phyloP scores from a whole-genome alignment of 352 stramenopile species.

The Phytophthora palmivora region DNA sequence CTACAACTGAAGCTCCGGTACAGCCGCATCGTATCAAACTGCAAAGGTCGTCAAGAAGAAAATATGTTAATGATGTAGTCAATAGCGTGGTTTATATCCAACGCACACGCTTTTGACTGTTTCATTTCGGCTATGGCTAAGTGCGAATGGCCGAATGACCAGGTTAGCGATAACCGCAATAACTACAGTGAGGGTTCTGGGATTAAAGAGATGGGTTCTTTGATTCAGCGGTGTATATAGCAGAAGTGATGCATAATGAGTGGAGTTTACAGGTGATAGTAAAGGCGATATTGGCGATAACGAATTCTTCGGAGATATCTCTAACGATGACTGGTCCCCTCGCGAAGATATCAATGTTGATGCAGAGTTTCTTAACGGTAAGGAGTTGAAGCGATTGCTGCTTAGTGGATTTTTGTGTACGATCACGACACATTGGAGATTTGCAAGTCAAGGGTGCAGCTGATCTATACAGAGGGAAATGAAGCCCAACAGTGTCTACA shows the following conservation, averaged over 20 bases:
- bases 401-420: not conserved
- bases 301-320: not conserved
- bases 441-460: constrained; percentile 1
- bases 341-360: not conserved
- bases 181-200: too few species aligned
- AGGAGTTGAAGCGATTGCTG: not conserved
- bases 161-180: too few species aligned
- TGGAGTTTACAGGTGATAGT: not conserved
- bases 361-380: not conserved
- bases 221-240: not conserved
- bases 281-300: not conserved
- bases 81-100: too few species aligned
- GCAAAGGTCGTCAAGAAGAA: too few species aligned
- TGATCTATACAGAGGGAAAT: constrained; percentile 4
- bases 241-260: not conserved
- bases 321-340: not conserved
- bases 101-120: too few species aligned
- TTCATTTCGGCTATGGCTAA: too few species aligned
- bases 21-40: too few species aligned
- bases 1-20: too few species aligned
- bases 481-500: constrained; percentile 1
- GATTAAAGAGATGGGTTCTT: too few species aligned
- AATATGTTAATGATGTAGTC: too few species aligned
- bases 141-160: too few species aligned
- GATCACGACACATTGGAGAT: not conserved